Evolutionary conservation across 2,329 filamentous ascomycete genomes (phyloP), one percentile per base, ranked within the genome.

Genomic region (Fusarium algeriense): DNA sequence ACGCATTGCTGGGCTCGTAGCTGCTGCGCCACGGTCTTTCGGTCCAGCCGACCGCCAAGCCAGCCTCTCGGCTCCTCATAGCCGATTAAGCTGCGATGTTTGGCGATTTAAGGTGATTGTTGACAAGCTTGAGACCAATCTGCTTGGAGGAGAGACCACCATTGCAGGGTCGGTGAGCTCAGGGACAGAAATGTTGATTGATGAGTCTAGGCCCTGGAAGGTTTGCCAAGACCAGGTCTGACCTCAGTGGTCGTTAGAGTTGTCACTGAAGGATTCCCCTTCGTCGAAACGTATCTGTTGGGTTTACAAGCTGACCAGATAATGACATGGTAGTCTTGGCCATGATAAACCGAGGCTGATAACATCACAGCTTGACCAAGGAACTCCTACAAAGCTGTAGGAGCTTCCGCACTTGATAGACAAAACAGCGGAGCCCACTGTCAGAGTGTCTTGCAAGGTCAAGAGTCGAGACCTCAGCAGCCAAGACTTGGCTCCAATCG

Each of bases 21-120:
- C 38, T 68, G 68, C 75, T 77, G 71, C 75, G 75, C 75, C 75
- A 75, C 73, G 78, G 70, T 40, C 70, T 75, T 37, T 77, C 70
- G 73, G 75, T 66, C 69, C 67, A 75, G 60, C 75, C 73, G 75
- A 77, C 62, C 75, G 75, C 75, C 75, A 77, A 77, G 75, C 67
- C 72, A 76, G 74, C 70, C 73, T 76, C 75, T 77, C 75, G 75
- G 75, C 75, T 77, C 65, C 64, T 76, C 74, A 72, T 77, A 76
- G 73, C 75, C 75, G 75, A 73, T 64, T 59, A 53, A 74, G 65
- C 54, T 71, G 63, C 67, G 67, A 76, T 71, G 63, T 70, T 70
- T 55, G 64, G 70, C 57, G 64, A 64, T 71, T 69, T 53, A 70
- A 60, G 56, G 49, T 67, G 67, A 70, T 74, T 53, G 37, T 69